Evolutionary conservation across 345 rosid species (phyloP), one percentile per base, ranked within the genome.

Genomic region (Citrus sp.): DNA sequence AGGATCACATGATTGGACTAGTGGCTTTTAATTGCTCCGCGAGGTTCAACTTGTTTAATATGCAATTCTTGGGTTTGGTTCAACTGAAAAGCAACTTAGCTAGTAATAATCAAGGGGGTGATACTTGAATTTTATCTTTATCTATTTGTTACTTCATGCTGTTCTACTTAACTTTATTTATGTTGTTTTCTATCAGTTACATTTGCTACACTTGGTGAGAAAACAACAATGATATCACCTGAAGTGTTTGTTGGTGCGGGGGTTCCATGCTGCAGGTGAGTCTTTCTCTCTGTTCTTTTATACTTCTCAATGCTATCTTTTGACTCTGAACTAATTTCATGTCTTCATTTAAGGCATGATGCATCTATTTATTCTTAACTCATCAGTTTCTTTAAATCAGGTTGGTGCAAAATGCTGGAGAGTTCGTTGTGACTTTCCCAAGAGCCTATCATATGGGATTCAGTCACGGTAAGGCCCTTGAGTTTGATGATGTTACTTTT

Each of bases 371-470:
- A 28, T 64, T 69, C 81, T 84, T 55, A 81, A 40, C 27, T 14
- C 75, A 55, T 28, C 18, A 59, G 58, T 73, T 54, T 80, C 58
- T 55, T 70, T 38, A 40, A 79, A 77, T 67, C 91, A 94, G 98
- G 87, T 88, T 94, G 86, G 98, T 94, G 73, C 98, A 94, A 88
- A 93, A 94, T 80, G 90, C 97, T 79, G 94, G 97, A 70, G 99
- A 96, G 74, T 96, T 90, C 83, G 98, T 96, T 49, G 92, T 96
- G 81, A 96, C 99, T 25, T 97, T 97, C 81, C 99, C 99, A 67
- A 89, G 98, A 86, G 99, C 98, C 58, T 97, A 97, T 85, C 99
- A 97, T 87, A 90, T 97, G 24, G 99, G 99, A 75, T 97, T 97
- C 84, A 97, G 99, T 88, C 98, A 94, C 75, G 99, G 99, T 94